These are phyloP conservation scores for Trypanosomatidae sp. DNA, from an alignment of 208 protist species.

Conservation along the genomic window DNA sequence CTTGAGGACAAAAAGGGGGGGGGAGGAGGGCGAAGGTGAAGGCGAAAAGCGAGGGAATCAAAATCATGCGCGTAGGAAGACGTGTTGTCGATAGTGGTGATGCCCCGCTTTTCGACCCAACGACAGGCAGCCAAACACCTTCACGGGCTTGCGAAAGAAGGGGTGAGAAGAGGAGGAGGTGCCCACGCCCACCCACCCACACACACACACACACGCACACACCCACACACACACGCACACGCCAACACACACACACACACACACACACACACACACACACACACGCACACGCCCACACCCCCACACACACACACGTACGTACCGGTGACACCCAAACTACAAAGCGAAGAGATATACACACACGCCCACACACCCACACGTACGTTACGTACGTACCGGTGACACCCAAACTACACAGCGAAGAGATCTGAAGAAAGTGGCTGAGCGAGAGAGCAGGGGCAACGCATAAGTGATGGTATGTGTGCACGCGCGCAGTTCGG, in stretches of 20 bases:
- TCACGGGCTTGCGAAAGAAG: too few species aligned
- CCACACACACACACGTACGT: background rate
- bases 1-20: background rate
- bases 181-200: too few species aligned
- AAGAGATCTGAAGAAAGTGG: background rate
- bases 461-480: background rate
- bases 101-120: too few species aligned
- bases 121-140: too few species aligned
- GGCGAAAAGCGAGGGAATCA: conserved; percentile 9
- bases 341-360: background rate
- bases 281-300: background rate
- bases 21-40: background rate
- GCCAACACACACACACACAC: too few species aligned
- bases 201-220: too few species aligned
- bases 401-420: background rate
- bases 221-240: too few species aligned
- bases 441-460: background rate
- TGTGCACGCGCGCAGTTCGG: background rate
- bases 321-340: background rate
- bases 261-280: too few species aligned
- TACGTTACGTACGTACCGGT: too few species aligned
- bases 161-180: too few species aligned
- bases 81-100: too few species aligned
- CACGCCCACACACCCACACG: background rate
- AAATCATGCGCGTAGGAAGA: background rate